Base-by-base conservation (phyloP, 1,139 yeast species). In the Trichomonascaceae sp. region DNA sequence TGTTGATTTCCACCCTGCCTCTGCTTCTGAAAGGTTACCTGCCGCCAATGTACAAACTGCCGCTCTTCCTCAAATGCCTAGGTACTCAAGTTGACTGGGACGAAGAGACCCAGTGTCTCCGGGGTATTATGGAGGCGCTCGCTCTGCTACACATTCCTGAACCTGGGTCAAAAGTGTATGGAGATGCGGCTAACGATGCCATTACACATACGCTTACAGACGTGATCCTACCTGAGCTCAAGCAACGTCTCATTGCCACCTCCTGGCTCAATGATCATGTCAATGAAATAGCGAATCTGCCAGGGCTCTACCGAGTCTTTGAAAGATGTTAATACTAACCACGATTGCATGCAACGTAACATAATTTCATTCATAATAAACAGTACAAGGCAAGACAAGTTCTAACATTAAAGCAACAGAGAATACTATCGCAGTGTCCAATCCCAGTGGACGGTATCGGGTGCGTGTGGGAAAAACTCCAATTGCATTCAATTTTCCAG, bases 281-380 rank as follows among this genome's bases (percentile, higher is more conserved):
- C 4, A 69, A 81, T 2, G 94, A 89, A 52, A 73, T 92, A 28
- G 97, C 98, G 0, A 87, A 79, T 51, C 60, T 92, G 28, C 97
- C 97, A 1, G 94, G 94, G 0, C 59, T 92, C 36, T 92, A 92
- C 56, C 72, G 67, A 47, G 93, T 92, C 4, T 89, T 89, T 62
- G 99, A 89, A 58, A 65, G 98, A 50, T 89, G 98, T 51, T 85
- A 43, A 50, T 11, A 17, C 30, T 20, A 33, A 31, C 16, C 26
- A 34, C 11, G 28, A 29, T 11, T 15, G 25, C 16, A 32, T 27
- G 28, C 23, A 28, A 33, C 16, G n/a, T 13, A 16, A n/a, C n/a
- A n/a, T n/a, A n/a, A n/a, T n/a, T n/a, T n/a, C n/a, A n/a, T n/a
- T n/a, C n/a, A n/a, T n/a, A n/a, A n/a, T n/a, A n/a, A n/a, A n/a